Evolutionary conservation across 2,329 filamentous ascomycete species (phyloP).

Genomic region (Xylaria hypoxylon): DNA sequence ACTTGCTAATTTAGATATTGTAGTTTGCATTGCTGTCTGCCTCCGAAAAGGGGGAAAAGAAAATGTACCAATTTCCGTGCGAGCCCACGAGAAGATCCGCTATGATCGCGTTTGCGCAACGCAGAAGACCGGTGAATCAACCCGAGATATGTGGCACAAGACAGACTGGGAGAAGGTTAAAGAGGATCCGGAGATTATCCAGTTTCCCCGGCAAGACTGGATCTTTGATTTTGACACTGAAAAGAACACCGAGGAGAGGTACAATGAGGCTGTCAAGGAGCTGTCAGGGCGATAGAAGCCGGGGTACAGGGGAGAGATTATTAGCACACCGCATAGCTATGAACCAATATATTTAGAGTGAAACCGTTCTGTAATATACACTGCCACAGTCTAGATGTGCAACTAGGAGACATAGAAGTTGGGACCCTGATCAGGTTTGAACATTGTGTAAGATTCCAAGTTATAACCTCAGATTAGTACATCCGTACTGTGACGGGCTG

Average conservation of each 20-base stretch:
- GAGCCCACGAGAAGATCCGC: constrained; percentile 59
- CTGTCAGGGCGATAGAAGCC: constrained; percentile 38
- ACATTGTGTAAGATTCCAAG: neutral
- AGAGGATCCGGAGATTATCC: constrained; percentile 60
- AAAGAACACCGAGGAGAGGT: constrained; percentile 55
- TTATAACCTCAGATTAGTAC: too few species aligned
- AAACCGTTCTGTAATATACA: neutral
- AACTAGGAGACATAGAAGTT: too few species aligned
- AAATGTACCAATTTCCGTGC: constrained; percentile 55
- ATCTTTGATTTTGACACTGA: constrained; percentile 65
- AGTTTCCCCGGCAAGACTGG: constrained; percentile 64
- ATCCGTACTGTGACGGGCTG: too few species aligned
- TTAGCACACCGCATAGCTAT: neutral
- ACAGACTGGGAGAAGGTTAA: constrained; percentile 63
- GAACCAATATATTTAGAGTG: neutral
- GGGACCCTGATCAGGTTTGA: neutral
- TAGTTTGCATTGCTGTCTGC: constrained; percentile 59
- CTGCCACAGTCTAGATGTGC: neutral
- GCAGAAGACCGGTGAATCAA: constrained; percentile 64
- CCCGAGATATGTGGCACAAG: constrained; percentile 66
- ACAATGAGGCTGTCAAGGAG: constrained; percentile 51
- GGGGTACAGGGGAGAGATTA: neutral
- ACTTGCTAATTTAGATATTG: constrained; percentile 1
- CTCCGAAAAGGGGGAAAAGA: constrained; percentile 53
- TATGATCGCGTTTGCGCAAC: constrained; percentile 61